Conservation (phyloP, 2,329 filamentous ascomycete species). For the Exophiala mesophila region DNA sequence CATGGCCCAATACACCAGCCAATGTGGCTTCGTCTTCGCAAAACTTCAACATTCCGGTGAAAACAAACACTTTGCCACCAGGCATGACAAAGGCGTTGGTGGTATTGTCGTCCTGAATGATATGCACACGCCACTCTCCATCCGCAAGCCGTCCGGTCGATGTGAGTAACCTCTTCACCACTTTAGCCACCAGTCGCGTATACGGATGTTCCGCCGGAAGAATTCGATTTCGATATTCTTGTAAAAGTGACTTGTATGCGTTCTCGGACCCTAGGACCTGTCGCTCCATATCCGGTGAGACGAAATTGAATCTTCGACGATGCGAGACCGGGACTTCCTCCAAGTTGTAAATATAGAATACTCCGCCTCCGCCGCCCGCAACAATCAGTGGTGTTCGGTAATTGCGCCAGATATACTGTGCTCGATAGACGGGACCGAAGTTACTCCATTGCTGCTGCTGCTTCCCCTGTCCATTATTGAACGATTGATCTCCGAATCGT, state of each 20-base stretch:
- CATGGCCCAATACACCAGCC: slow-evolving; percentile 58
- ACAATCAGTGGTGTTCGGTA: slow-evolving; percentile 20
- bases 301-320: slow-evolving; percentile 55
- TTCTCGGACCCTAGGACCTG: slow-evolving; percentile 36
- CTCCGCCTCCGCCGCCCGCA: slow-evolving; percentile 39
- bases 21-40: slow-evolving; percentile 54
- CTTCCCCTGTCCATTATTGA: slow-evolving; percentile 1
- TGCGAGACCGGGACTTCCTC: slow-evolving; percentile 51
- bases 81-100: slow-evolving; percentile 61
- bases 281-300: slow-evolving; percentile 44
- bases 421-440: slow-evolving; percentile 22
- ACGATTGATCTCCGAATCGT: slow-evolving; percentile 14
- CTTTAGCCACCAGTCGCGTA: slow-evolving; percentile 46
- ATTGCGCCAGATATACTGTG: slow-evolving; percentile 25
- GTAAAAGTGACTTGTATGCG: slow-evolving; percentile 46
- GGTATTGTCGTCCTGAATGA: slow-evolving; percentile 48
- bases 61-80: slow-evolving; percentile 61
- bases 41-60: slow-evolving; percentile 56
- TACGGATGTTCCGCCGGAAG: slow-evolving; percentile 48
- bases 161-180: slow-evolving; percentile 52
- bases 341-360: slow-evolving; percentile 52
- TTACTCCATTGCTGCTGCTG: slow-evolving; percentile 19
- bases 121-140: slow-evolving; percentile 53
- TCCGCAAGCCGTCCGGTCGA: slow-evolving; percentile 41
- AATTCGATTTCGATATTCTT: slow-evolving; percentile 43